phyloP scores from a whole-genome alignment of 2,329 filamentous ascomycete genomes.

The Periconia macrospinosa region DNA sequence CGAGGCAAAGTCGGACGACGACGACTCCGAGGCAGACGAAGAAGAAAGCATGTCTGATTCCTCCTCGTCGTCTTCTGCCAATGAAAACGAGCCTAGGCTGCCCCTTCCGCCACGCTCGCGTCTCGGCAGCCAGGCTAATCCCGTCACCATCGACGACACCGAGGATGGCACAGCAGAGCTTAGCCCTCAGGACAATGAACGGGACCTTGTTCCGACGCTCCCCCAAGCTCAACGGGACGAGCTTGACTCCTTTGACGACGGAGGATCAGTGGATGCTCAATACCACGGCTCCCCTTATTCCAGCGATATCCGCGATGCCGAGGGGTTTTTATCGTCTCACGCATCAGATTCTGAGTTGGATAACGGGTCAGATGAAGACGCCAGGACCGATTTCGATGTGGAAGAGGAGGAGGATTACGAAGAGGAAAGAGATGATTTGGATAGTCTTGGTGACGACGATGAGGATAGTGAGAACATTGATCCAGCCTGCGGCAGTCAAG shows the following conservation, averaged over 20 bases:
- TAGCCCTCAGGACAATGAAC: neutral
- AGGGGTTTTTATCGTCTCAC: too few species aligned
- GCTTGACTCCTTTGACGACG: too few species aligned
- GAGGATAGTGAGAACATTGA: neutral
- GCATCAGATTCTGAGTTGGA: neutral
- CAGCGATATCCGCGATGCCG: too few species aligned
- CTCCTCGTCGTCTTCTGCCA: too few species aligned
- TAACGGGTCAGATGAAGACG: neutral
- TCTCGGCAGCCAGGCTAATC: constrained; percentile 30
- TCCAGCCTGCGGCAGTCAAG: constrained; percentile 1
- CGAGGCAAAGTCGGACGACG: constrained; percentile 6
- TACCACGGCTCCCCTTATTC: too few species aligned
- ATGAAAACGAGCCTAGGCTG: constrained; percentile 3
- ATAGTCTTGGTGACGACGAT: constrained; percentile 2
- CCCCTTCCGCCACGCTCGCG: constrained; percentile 3
- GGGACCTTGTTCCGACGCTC: too few species aligned
- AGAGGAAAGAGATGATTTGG: neutral
- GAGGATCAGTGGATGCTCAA: too few species aligned
- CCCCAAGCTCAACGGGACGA: too few species aligned
- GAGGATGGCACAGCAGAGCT: constrained; percentile 16
- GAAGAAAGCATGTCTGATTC: neutral
- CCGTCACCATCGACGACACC: constrained; percentile 33
- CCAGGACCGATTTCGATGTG: constrained; percentile 1
- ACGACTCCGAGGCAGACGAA: constrained; percentile 33
- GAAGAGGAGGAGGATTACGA: constrained; percentile 2